These are phyloP conservation scores for Moniliophthora roreri DNA, from an alignment of 1,284 basidiomycete genomes.

Conservation along the genomic window DNA sequence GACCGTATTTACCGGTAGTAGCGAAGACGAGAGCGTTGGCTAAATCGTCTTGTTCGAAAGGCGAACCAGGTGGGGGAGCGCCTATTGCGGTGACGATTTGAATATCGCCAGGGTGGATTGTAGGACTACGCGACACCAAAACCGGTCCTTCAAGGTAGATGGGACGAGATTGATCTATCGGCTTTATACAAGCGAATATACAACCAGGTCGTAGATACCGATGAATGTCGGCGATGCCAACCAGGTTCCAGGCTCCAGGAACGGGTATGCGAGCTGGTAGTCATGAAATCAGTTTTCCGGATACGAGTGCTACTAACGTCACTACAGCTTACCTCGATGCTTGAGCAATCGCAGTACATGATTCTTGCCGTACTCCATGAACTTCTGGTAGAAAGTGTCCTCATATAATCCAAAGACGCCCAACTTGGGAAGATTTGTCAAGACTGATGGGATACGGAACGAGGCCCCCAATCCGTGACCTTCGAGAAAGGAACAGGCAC, in stretches of 20 bases:
- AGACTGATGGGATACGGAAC: conserved; percentile 38
- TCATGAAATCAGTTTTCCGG: not conserved
- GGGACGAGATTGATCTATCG: conserved; percentile 29
- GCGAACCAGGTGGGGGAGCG: conserved; percentile 45
- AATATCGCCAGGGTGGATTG: conserved; percentile 70
- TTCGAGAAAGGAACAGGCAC: conserved; percentile 48
- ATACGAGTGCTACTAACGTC: not conserved
- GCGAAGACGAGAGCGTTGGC: conserved; percentile 62
- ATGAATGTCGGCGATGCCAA: conserved; percentile 67
- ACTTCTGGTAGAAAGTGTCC: conserved; percentile 50
- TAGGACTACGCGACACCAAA: conserved; percentile 62
- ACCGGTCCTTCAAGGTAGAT: conserved; percentile 56
- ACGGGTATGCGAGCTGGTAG: conserved; percentile 60
- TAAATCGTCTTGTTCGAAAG: conserved; percentile 49
- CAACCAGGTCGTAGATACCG: conserved; percentile 47
- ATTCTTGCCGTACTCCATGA: conserved; percentile 52
- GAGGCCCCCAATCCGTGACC: conserved; percentile 40
- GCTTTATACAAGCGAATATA: conserved; percentile 58
- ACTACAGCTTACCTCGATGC: conserved; percentile 34
- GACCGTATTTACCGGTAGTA: conserved; percentile 38
- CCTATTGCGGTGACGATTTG: conserved; percentile 63
- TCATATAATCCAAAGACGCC: conserved; percentile 27
- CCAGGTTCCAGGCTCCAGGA: conserved; percentile 59
- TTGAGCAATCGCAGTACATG: conserved; percentile 70
- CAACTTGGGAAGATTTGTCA: conserved; percentile 36